Evolutionary conservation across 2,329 filamentous ascomycete genomes (phyloP).

Genomic region (Colletotrichum australisinense): DNA sequence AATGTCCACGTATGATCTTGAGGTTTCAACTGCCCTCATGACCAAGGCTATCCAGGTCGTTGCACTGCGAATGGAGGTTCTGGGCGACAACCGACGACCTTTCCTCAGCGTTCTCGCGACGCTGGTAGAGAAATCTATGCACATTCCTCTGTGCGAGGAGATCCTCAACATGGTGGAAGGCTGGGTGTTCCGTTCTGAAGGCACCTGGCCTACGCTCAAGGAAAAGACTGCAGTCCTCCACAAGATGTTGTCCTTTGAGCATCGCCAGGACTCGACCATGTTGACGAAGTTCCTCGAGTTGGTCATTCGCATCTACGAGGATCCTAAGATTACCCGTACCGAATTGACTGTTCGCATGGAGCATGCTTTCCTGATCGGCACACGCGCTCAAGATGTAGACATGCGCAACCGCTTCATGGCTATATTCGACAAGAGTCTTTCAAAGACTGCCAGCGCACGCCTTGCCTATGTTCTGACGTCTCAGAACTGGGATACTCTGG

Average conservation of each 20-base stretch:
- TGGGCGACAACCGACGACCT: conserved; percentile 90
- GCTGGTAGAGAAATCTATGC: conserved; percentile 93
- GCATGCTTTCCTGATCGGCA: conserved; percentile 97
- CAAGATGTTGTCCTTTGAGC: conserved; percentile 98
- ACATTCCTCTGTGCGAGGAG: conserved; percentile 88
- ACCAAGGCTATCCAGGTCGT: conserved; percentile 96
- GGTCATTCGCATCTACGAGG: conserved; percentile 97
- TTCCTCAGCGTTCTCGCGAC: conserved; percentile 96
- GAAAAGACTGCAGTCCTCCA: conserved; percentile 99
- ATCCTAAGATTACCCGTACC: conserved; percentile 93
- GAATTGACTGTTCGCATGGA: conserved; percentile 98
- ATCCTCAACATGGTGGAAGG: conserved; percentile 92
- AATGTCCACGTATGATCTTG: conserved; percentile 80
- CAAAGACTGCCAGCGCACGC: conserved; percentile 89
- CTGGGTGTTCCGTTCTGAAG: conserved; percentile 96
- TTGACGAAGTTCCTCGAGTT: conserved; percentile 94
- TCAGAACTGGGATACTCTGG: conserved; percentile 97
- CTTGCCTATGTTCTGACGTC: conserved; percentile 89
- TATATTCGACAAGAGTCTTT: conserved; percentile 95
- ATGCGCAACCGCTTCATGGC: conserved; percentile 98
- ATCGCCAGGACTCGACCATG: conserved; percentile 83
- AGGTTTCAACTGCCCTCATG: conserved; percentile 91
- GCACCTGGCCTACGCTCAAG: conserved; percentile 96
- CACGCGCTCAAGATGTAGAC: conserved; percentile 90
- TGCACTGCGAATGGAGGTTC: conserved; percentile 88